These are phyloP conservation scores for Trypanosoma scelopori DNA, from an alignment of 208 protist species.

Conservation along the genomic window DNA sequence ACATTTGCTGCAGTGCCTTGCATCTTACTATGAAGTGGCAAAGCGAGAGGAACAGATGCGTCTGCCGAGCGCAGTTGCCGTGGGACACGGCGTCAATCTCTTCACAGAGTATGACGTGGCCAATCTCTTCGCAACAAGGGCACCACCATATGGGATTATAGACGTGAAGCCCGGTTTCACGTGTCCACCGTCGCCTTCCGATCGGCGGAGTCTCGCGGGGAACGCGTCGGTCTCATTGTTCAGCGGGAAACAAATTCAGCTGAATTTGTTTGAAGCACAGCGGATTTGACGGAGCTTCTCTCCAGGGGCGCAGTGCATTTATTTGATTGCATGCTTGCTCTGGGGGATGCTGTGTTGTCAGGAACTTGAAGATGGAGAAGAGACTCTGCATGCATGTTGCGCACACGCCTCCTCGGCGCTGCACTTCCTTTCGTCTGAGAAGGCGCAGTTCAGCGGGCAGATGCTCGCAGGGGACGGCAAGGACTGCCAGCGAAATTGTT, in stretches of 20 bases:
- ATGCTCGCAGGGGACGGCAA: too few relatives aligned
- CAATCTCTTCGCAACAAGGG: slow-evolving; percentile 13
- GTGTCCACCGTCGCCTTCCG: neutral
- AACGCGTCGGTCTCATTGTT: slow-evolving; percentile 21
- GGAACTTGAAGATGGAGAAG: too few relatives aligned
- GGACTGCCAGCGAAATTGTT: too few relatives aligned
- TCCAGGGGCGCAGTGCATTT: too few relatives aligned
- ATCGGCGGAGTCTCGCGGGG: slow-evolving; percentile 19
- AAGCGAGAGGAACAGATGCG: neutral
- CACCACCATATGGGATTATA: slow-evolving; percentile 1
- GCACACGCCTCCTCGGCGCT: too few relatives aligned
- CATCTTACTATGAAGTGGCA: slow-evolving; percentile 32
- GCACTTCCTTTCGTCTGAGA: too few relatives aligned
- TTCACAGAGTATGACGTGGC: slow-evolving; percentile 12
- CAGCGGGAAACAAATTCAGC: slow-evolving; percentile 14
- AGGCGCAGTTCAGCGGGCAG: too few relatives aligned
- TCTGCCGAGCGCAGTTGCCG: neutral
- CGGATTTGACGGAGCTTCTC: neutral
- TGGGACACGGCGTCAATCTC: neutral
- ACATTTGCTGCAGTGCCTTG: slow-evolving; percentile 55
- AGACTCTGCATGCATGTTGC: too few relatives aligned
- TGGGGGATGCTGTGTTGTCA: too few relatives aligned
- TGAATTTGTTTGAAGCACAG: slow-evolving; percentile 4
- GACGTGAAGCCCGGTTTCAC: slow-evolving; percentile 3
- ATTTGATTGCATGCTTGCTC: too few relatives aligned